Evolutionary conservation across 2,329 filamentous ascomycete species (phyloP), one percentile per base, ranked within the genome.

Genomic region (Parafenestella ontariensis): DNA sequence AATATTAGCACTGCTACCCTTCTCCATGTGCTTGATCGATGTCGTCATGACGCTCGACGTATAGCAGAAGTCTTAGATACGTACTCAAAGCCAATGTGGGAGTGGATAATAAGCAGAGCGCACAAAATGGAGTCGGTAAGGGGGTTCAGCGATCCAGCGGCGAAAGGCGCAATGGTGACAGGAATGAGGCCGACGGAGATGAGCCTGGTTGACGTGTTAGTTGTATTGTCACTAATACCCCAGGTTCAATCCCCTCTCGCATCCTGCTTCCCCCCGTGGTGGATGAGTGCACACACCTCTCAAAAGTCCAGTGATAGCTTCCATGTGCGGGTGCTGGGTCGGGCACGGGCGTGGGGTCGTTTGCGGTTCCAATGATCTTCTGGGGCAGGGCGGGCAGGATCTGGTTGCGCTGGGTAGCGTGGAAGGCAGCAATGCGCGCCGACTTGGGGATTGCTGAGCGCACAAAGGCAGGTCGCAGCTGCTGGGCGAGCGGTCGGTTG

Each of bases 241-340:
- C n/a, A n/a, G n/a, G n/a, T 34, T 34, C 4, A 9, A 21, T 43
- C 46, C 39, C 41, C 31, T 31, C 28, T 10, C 3, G 11, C 28
- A 9, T 15, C 31, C 15, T 17, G 31, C 17, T n/a, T 34, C 31
- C 13, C 15, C 31, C 31, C 13, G 5, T 8, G 13, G 17, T 3
- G 13, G 15, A 34, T 17, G 31, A 13, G 13, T 39, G 33, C 10
- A 61, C 61, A 52, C 73, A 86, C 84, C 87, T 83, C 84, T 99
- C 95, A 72, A 96, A 96, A 56, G 90, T 91, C 95, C 95, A 99
- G 85, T 99, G 95, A 83, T 98, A 99, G 78, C 90, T 96, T 69
- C 95, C 95, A 81, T 99, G 91, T 51, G 87, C 82, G 37, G 94
- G 87, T 66, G 85, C 86, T 48, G 91, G 79, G 20, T 85, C 75